Conservation (phyloP, 768 basidiomycete genomes). For the Rhodosporidiobolus odoratus region DNA sequence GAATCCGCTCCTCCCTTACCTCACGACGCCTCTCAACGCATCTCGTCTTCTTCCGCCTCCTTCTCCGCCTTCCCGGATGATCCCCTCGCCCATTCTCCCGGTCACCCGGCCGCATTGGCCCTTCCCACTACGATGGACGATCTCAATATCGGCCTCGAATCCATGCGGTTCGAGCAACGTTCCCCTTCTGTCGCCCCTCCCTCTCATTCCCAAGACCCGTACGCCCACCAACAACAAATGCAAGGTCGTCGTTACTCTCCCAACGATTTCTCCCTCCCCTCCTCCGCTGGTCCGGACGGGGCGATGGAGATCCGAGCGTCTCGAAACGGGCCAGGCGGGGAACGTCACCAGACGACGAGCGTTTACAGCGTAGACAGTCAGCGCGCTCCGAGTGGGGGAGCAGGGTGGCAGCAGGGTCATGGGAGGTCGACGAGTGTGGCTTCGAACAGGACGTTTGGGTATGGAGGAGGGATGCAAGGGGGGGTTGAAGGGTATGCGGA, state of each 20-base stretch:
- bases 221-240: not conserved
- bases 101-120: not conserved
- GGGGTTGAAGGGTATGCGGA: conserved; percentile 24
- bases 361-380: conserved; percentile 21
- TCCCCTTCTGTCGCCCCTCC: too few relatives aligned
- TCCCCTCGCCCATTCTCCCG: conserved; percentile 14
- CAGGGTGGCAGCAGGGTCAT: not conserved
- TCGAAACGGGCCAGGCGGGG: not conserved
- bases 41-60: conserved; percentile 5
- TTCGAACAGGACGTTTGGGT: not conserved
- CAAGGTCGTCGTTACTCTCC: conserved; percentile 14
- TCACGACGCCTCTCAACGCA: conserved; percentile 8
- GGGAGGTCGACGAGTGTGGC: not conserved
- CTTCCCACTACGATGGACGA: conserved; percentile 32
- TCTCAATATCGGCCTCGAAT: conserved; percentile 35
- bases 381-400: not conserved
- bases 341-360: conserved; percentile 16
- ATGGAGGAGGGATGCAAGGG: not conserved
- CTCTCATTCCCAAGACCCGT: too few relatives aligned
- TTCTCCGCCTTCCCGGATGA: conserved; percentile 5
- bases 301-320: conserved; percentile 35
- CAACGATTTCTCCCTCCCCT: not conserved
- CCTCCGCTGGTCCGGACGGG: conserved; percentile 17
- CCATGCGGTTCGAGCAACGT: conserved; percentile 35
- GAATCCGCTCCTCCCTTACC: not conserved